Evolutionary conservation across 1,284 basidiomycete genomes (phyloP).

Genomic region (Ustilago vetiveriae): DNA sequence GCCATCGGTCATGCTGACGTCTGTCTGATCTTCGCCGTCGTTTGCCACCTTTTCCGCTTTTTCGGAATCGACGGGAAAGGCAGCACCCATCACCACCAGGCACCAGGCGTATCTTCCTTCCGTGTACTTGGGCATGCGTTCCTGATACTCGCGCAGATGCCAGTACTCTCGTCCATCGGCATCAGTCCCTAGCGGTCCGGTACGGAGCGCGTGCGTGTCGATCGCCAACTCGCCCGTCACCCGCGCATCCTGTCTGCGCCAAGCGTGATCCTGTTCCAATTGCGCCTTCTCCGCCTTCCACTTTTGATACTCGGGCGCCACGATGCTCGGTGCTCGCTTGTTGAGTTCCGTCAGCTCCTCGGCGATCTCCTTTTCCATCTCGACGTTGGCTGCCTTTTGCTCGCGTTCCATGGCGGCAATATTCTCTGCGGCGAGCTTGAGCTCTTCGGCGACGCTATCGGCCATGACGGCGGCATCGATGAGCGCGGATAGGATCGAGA

Average conservation of each 20-base stretch:
- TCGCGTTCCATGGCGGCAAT: slow-evolving; percentile 22
- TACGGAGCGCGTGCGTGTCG: slow-evolving; percentile 44
- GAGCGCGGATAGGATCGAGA: slow-evolving; percentile 31
- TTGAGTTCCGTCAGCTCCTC: slow-evolving; percentile 49
- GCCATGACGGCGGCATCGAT: slow-evolving; percentile 48
- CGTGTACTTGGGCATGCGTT: slow-evolving; percentile 49
- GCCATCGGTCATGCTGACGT: slow-evolving; percentile 4
- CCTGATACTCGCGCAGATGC: slow-evolving; percentile 54
- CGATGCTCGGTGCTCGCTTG: slow-evolving; percentile 44
- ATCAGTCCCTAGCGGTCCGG: slow-evolving; percentile 47
- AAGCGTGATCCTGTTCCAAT: slow-evolving; percentile 25
- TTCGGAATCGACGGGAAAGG: slow-evolving; percentile 20
- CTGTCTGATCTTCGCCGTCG: slow-evolving; percentile 5
- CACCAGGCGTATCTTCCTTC: slow-evolving; percentile 52
- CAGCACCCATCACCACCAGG: slow-evolving; percentile 38
- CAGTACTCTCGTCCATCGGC: slow-evolving; percentile 54
- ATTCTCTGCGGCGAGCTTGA: slow-evolving; percentile 33
- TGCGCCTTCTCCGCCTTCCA: slow-evolving; percentile 42
- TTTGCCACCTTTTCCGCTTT: slow-evolving; percentile 6
- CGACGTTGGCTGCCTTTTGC: slow-evolving; percentile 13
- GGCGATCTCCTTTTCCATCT: slow-evolving; percentile 38
- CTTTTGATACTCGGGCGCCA: slow-evolving; percentile 33
- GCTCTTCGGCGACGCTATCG: slow-evolving; percentile 32
- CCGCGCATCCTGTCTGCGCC: slow-evolving; percentile 30
- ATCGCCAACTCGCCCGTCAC: slow-evolving; percentile 25